These are phyloP conservation scores for Tylopilus sp. DNA, from an alignment of 1,284 basidiomycete species.

Conservation along the genomic window DNA sequence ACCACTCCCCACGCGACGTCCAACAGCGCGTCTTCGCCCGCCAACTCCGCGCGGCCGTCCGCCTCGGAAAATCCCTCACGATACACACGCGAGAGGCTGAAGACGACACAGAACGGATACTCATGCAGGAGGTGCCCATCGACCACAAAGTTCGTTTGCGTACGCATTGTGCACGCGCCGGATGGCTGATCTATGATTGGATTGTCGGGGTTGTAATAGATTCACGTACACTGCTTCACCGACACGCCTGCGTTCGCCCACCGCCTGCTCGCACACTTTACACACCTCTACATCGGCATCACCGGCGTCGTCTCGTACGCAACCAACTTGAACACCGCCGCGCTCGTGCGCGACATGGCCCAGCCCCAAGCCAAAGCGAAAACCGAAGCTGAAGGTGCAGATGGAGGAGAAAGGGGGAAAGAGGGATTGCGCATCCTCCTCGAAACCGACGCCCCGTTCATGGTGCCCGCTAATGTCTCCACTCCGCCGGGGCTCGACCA, in stretches of 20 bases:
- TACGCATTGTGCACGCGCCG: too few relatives aligned
- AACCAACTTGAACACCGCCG: slow-evolving; percentile 64
- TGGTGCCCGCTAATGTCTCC: slow-evolving; percentile 75
- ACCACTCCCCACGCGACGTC: slow-evolving; percentile 63
- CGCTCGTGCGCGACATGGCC: slow-evolving; percentile 53
- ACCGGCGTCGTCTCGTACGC: slow-evolving; percentile 79
- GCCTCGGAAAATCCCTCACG: slow-evolving; percentile 66
- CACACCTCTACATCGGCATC: slow-evolving; percentile 76
- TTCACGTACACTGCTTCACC: slow-evolving; percentile 80
- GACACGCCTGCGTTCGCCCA: slow-evolving; percentile 70
- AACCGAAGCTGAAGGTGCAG: not conserved
- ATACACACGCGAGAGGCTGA: slow-evolving; percentile 82
- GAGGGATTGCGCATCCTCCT: slow-evolving; percentile 41
- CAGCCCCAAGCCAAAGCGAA: too few relatives aligned
- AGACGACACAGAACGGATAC: slow-evolving; percentile 69
- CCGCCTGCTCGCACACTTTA: slow-evolving; percentile 69
- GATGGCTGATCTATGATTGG: too few relatives aligned
- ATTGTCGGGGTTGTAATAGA: slow-evolving; percentile 54
- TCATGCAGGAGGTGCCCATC: slow-evolving; percentile 69
- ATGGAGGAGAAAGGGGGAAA: too few relatives aligned
- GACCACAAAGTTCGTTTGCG: too few relatives aligned
- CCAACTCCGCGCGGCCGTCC: slow-evolving; percentile 65
- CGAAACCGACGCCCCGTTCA: slow-evolving; percentile 82
- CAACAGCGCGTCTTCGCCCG: slow-evolving; percentile 64
- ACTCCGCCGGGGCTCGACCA: slow-evolving; percentile 50